A percentile compares a stretch with the other conserved stretches of the same genome.
Evolutionary conservation across 208 protist genomes (phyloP).

Genomic region (Strigomonas culicis): DNA sequence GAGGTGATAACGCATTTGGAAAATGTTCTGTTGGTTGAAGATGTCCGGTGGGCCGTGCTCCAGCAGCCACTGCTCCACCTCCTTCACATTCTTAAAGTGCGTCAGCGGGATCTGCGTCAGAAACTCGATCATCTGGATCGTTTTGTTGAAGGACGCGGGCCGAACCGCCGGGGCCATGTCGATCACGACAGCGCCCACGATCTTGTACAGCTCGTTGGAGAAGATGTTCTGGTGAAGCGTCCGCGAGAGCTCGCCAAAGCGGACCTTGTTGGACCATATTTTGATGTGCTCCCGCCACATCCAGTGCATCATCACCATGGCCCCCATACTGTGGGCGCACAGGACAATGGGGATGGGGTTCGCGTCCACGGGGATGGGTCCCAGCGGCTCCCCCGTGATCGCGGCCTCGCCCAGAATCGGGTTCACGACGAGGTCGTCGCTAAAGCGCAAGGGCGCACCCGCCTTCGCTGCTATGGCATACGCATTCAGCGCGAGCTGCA

Average conservation of each 20-base stretch:
- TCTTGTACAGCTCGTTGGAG: constrained; percentile 23
- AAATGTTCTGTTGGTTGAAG: constrained; percentile 33
- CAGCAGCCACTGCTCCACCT: constrained; percentile 41
- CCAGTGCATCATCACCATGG: constrained; percentile 42
- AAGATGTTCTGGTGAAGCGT: constrained; percentile 15
- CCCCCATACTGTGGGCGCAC: constrained; percentile 48
- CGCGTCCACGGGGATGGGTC: background rate
- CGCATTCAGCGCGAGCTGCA: constrained; percentile 21
- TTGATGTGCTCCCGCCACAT: constrained; percentile 39
- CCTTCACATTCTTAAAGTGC: constrained; percentile 13
- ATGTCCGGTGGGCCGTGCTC: constrained; percentile 27
- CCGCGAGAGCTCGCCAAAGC: constrained; percentile 8
- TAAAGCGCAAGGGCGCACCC: background rate
- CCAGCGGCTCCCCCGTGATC: background rate
- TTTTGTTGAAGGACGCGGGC: constrained; percentile 33
- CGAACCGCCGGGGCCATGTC: constrained; percentile 39
- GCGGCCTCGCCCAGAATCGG: background rate
- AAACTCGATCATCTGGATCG: constrained; percentile 29
- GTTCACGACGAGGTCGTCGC: constrained; percentile 1
- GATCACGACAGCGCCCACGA: constrained; percentile 34
- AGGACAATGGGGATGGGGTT: constrained; percentile 34
- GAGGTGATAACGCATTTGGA: constrained; percentile 37
- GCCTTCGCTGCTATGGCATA: constrained; percentile 10
- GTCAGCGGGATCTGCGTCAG: constrained; percentile 27
- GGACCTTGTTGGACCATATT: constrained; percentile 22